Base-by-base conservation (phyloP, 106 monocot species). In the Allium fistulosum region DNA sequence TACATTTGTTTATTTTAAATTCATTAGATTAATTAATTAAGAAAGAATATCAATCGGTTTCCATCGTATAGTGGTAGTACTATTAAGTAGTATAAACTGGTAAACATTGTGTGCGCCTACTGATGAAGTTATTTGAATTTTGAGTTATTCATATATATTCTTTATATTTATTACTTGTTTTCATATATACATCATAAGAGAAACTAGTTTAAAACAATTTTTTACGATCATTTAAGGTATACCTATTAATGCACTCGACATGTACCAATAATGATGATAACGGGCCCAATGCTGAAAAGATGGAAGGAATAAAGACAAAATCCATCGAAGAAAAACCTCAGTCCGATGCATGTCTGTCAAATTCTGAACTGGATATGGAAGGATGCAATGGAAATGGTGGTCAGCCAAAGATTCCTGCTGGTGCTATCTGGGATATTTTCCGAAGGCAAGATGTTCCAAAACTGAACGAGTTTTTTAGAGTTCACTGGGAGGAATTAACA, bases 341-440 rank as follows among this genome's bases (percentile, higher is more conserved):
- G 61, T 48, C 11, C 15, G 47, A 66, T 71, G 52, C 26, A 26
- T 9, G 61, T 55, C 14, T 65, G 27, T 7, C 56, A 0, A 48
- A 55, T 71, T 51, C 61, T 59, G 58, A n/a, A 46, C 2, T 70
- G 52, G 55, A 63, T 64, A 71, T 72, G 14, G 62, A 73, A 55
- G 71, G 16, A 58, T 70, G 48, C 65, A 76, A 53, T 68, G 62
- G 68, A 53, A 48, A 9, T 67, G 52, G 63, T 46, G n/a, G 51
- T 78, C 46, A 53, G 52, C 78, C 68, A 50, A 78, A 69, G 69
- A 59, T 52, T 57, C 26, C 15, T 70, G 73, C 75, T 56, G 89
- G 82, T 72, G 82, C 84, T 62, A 65, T 87, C 75, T 97, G 97
- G 97, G 92, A 92, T 87, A 82, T 97, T 71, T 92, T 92, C 76